Conservation (phyloP, 805 yeast species). For the Tetrapisispora phaffii region DNA sequence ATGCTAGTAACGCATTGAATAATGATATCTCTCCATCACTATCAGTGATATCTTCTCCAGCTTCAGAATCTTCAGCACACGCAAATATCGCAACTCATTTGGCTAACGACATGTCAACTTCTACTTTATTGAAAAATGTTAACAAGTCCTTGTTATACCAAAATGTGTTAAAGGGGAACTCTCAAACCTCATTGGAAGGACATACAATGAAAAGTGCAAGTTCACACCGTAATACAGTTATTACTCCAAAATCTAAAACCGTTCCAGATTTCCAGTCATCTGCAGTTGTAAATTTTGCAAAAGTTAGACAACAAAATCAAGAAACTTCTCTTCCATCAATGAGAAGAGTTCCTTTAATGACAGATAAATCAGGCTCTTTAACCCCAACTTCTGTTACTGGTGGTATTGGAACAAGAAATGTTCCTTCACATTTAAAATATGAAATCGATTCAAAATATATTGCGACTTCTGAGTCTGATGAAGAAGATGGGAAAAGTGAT, state of each 20-base stretch:
- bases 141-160: conserved; percentile 21
- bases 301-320: conserved; percentile 22
- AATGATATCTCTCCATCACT: conserved; percentile 7
- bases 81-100: conserved; percentile 2
- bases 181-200: conserved; percentile 17
- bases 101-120: conserved; percentile 12
- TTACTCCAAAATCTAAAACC: conserved; percentile 28
- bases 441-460: not conserved
- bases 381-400: not conserved
- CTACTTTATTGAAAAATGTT: conserved; percentile 20
- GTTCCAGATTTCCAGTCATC: conserved; percentile 23
- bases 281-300: conserved; percentile 25
- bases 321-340: conserved; percentile 25
- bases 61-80: conserved; percentile 5
- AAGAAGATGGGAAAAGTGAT: conserved; percentile 7
- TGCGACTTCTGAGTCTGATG: conserved; percentile 1
- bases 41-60: conserved; percentile 11
- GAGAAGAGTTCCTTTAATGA: conserved; percentile 21
- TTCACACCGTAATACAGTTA: conserved; percentile 20
- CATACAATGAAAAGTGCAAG: conserved; percentile 6
- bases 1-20: conserved; percentile 3
- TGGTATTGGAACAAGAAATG: conserved; percentile 1
- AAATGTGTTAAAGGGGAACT: conserved; percentile 15
- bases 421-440: conserved; percentile 13
- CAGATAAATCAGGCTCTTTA: not conserved